Percentiles rank a stretch among this genome's conserved stretches.
These are phyloP conservation scores for Barnettozyma siamensis DNA, from an alignment of 805 yeast genomes.

Conservation along the genomic window DNA sequence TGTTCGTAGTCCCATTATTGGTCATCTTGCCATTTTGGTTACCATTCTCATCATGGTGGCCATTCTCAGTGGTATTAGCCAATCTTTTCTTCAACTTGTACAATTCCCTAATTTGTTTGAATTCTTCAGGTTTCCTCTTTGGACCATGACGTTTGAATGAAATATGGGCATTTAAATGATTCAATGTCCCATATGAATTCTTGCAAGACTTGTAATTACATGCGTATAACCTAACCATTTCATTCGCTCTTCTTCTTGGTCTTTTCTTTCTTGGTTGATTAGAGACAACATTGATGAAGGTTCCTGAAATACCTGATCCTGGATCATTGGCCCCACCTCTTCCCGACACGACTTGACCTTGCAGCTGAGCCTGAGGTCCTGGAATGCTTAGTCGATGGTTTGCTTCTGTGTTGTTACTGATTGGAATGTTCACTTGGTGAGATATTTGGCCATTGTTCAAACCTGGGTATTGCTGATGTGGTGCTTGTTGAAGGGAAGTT, in stretches of 20 bases:
- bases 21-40: too few relatives aligned
- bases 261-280: conserved; percentile 31
- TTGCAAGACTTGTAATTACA: conserved; percentile 43
- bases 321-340: too few relatives aligned
- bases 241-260: conserved; percentile 48
- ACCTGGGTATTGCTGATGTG: background rate
- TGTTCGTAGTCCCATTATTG: background rate
- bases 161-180: conserved; percentile 55
- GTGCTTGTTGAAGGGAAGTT: background rate
- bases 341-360: too few relatives aligned
- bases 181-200: conserved; percentile 55
- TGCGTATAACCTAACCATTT: conserved; percentile 47
- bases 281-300: too few relatives aligned
- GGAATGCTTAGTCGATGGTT: too few relatives aligned
- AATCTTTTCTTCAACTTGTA: conserved; percentile 34
- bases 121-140: conserved; percentile 50
- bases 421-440: background rate
- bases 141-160: conserved; percentile 47
- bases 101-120: conserved; percentile 42
- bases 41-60: too few relatives aligned
- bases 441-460: too few relatives aligned
- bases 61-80: conserved; percentile 11
- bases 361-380: too few relatives aligned
- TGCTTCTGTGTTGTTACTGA: too few relatives aligned
- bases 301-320: too few relatives aligned